Evolutionary conservation across 768 basidiomycete genomes (phyloP), one percentile per base, ranked within the genome.

Genomic region (Tulasnella sp.): DNA sequence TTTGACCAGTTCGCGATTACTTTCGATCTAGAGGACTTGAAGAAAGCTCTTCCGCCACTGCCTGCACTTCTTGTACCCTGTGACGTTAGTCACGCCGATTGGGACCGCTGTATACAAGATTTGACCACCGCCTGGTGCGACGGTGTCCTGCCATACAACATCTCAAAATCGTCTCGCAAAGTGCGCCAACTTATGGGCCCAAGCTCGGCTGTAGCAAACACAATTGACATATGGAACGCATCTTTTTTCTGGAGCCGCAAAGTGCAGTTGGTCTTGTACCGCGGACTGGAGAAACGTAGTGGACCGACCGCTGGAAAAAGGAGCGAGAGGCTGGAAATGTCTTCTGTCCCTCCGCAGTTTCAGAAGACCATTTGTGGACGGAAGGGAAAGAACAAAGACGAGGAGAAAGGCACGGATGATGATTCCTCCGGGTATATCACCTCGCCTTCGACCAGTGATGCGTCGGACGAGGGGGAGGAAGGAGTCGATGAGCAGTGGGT

Each of bases 161-260:
- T 72, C 35, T 72, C 34, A 26, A 29, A 44, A 5, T 26, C 40
- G 22, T 90, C 34, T 85, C 29, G 42, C 14, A 36, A 32, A n/a
- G 37, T 59, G 17, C 37, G 37, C 32, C 59, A 36, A 39, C 37
- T 63, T 11, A 37, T 72, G 9, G 34, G 71, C 22, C 71, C 71
- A 12, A 65, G 34, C 14, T 72, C 71, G 1, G 71, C 52, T 26
- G 73, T 73, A 26, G 86, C 86, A 19, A 89, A 91, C 77, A 83
- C 94, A 36, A 81, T 94, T 75, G 87, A 92, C 74, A 81, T 90
- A 35, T 94, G 92, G 92, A 94, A 94, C 78, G 78, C 81, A 37
- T 86, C 86, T 8, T 94, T 92, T 80, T 92, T 92, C 84, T 77
- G 84, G 71, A 80, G 83, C 39, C 90, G 92, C 62, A 88, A 89